Percentiles rank a stretch among this genome's conserved stretches.
These are phyloP conservation scores for Diversispora eburnea DNA, from an alignment of 192 early-diverging fungal species.

Conservation along the genomic window DNA sequence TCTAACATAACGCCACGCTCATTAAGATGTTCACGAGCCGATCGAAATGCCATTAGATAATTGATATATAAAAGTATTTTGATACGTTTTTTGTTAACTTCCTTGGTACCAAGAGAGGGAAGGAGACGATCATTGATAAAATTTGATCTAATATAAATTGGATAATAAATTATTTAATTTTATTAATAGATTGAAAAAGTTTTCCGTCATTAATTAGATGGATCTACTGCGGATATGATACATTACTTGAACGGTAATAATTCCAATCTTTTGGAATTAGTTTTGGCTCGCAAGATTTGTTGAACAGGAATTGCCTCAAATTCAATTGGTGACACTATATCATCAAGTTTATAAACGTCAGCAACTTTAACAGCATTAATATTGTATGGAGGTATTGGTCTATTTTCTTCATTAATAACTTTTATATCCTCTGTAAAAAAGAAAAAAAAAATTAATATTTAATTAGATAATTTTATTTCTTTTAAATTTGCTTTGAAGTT, in stretches of 20 bases:
- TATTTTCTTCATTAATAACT: conserved; percentile 46
- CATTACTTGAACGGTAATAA: conserved; percentile 38
- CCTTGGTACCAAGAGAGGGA: conserved; percentile 38
- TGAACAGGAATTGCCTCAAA: conserved; percentile 63
- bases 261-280: conserved; percentile 22
- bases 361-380: conserved; percentile 57
- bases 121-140: conserved; percentile 44
- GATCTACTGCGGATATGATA: neutral
- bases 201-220: neutral
- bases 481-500: neutral
- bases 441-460: neutral
- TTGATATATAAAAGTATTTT: conserved; percentile 69
- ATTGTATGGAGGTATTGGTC: conserved; percentile 80
- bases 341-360: conserved; percentile 79
- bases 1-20: conserved; percentile 42
- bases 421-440: conserved; percentile 40
- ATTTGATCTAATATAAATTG: conserved; percentile 21
- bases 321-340: conserved; percentile 63
- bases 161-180: neutral
- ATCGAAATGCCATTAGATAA: conserved; percentile 72
- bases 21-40: conserved; percentile 41
- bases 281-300: conserved; percentile 43
- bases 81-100: conserved; percentile 51
- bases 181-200: neutral
- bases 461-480: conserved; percentile 1